phyloP scores from a whole-genome alignment of 208 protist genomes.

The Trypanosoma platydactyli region DNA sequence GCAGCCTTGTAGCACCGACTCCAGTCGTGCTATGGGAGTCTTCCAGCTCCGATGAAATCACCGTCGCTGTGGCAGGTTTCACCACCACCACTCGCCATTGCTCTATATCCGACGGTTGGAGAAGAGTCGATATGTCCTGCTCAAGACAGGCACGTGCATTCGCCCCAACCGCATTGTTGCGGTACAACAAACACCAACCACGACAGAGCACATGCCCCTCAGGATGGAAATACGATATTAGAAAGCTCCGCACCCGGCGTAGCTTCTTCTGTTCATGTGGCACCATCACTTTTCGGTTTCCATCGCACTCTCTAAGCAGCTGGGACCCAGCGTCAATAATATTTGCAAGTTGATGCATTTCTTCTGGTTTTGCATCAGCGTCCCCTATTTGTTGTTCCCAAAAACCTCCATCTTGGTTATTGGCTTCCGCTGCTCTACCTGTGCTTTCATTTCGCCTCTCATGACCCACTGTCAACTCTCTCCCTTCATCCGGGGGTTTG shows the following conservation, averaged over 20 bases:
- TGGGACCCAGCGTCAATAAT: background rate
- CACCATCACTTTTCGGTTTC: background rate
- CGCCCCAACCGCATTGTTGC: slow-evolving; percentile 15
- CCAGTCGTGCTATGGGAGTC: background rate
- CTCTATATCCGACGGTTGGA: slow-evolving; percentile 30
- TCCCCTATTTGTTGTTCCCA: too few species aligned
- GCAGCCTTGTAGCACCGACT: slow-evolving; percentile 17
- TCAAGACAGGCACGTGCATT: slow-evolving; percentile 41
- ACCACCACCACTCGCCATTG: slow-evolving; percentile 11
- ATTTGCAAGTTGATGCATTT: too few species aligned
- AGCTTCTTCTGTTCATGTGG: background rate
- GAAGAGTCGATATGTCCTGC: slow-evolving; percentile 37
- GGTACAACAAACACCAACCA: slow-evolving; percentile 38
- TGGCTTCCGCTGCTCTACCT: too few species aligned
- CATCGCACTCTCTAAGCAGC: background rate
- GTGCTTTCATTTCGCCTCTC: too few species aligned
- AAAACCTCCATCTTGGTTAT: too few species aligned
- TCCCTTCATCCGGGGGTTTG: too few species aligned
- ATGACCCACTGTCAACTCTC: too few species aligned
- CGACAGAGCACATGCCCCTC: slow-evolving; percentile 67
- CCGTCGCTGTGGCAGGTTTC: too few species aligned
- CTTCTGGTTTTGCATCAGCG: too few species aligned
- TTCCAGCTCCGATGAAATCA: slow-evolving; percentile 17
- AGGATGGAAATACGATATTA: slow-evolving; percentile 61
- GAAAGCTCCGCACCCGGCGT: slow-evolving; percentile 25